Conservation (phyloP, 345 rosid genomes). For the Microthlaspi erraticum region DNA sequence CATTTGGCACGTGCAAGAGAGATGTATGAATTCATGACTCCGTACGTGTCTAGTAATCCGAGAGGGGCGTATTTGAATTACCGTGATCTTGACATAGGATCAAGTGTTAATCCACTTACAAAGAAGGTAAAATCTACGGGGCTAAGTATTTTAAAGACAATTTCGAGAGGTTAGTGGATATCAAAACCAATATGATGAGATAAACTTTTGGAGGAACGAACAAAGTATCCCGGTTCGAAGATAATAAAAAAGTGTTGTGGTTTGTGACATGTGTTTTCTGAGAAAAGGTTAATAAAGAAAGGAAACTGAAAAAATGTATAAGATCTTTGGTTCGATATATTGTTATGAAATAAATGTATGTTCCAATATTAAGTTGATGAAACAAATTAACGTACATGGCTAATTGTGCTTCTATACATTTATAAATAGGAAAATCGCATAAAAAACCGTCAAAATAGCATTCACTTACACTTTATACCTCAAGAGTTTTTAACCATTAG, state of each 20-base stretch:
- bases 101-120: conserved; percentile 44
- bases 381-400: too few relatives aligned
- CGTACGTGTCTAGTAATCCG: conserved; percentile 64
- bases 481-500: too few relatives aligned
- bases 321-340: too few relatives aligned
- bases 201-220: conserved; percentile 58
- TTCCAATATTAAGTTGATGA: too few relatives aligned
- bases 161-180: conserved; percentile 54
- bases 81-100: conserved; percentile 58
- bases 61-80: conserved; percentile 52
- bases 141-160: conserved; percentile 54
- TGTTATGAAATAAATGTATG: too few relatives aligned
- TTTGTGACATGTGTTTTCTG: conserved; percentile 6
- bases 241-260: conserved; percentile 10
- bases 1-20: conserved; percentile 34
- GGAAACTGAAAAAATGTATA: too few relatives aligned
- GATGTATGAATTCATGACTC: conserved; percentile 49
- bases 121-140: conserved; percentile 59
- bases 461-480: too few relatives aligned
- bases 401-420: too few relatives aligned
- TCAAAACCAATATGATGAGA: conserved; percentile 52
- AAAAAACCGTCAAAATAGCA: too few relatives aligned
- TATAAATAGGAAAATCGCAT: too few relatives aligned
- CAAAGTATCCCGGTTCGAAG: conserved; percentile 58
- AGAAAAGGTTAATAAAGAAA: too few relatives aligned